Evolutionary conservation across 306 rosid genomes (phyloP).

Genomic region (Amphicarpaea edgeworthii): DNA sequence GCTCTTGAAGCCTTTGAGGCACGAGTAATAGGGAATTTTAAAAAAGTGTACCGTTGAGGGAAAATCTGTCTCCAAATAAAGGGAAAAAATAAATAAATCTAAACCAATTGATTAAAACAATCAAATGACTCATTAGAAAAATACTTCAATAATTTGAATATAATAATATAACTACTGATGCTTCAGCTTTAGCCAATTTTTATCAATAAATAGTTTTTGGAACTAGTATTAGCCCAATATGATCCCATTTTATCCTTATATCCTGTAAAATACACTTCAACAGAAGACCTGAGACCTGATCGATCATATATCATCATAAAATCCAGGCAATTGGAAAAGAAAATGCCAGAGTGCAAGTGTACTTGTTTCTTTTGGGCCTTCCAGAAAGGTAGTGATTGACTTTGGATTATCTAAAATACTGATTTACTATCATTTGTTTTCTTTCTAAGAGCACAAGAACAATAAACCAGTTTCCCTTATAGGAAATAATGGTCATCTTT

Average conservation of each 20-base stretch:
- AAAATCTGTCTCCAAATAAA: conserved; percentile 66
- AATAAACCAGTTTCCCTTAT: conserved; percentile 24
- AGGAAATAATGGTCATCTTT: background rate
- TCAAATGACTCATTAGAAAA: conserved; percentile 1
- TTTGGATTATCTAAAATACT: conserved; percentile 13
- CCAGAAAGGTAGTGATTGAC: conserved; percentile 20
- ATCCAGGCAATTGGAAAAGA: conserved; percentile 7
- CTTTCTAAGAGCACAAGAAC: conserved; percentile 20
- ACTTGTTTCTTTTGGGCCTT: conserved; percentile 27
- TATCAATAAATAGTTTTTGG: conserved; percentile 4
- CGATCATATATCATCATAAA: conserved; percentile 32
- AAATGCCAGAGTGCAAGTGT: conserved; percentile 10
- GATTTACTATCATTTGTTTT: conserved; percentile 17
- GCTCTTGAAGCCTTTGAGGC: conserved; percentile 65
- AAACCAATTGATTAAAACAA: conserved; percentile 30
- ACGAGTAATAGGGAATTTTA: conserved; percentile 63
- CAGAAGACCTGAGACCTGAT: conserved; percentile 18
- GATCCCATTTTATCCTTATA: background rate
- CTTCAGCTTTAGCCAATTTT: conserved; percentile 6
- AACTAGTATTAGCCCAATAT: conserved; percentile 15
- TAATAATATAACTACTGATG: conserved; percentile 14
- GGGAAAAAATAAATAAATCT: conserved; percentile 31
- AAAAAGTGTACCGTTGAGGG: conserved; percentile 56
- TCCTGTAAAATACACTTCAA: background rate
- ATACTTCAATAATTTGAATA: background rate